Evolutionary conservation across 208 protist genomes (phyloP).

Genomic region (Endotrypanum monterogeii): DNA sequence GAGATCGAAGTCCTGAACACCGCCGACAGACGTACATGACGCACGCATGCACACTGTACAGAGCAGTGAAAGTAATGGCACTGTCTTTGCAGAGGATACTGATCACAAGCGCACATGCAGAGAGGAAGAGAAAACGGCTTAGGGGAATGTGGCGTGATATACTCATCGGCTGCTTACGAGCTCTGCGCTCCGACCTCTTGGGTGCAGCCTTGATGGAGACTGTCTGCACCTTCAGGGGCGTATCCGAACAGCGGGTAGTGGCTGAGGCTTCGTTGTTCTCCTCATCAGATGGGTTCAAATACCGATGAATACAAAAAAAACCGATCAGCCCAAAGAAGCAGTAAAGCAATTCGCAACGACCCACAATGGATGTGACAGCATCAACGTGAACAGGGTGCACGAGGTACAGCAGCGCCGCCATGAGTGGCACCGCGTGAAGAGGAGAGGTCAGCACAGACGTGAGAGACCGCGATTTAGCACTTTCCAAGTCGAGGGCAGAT

Average conservation of each 20-base stretch:
- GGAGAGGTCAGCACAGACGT: slow-evolving; percentile 14
- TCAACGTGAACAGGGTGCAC: slow-evolving; percentile 90
- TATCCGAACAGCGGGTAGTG: not conserved
- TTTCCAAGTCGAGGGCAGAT: not conserved
- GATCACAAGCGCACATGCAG: slow-evolving; percentile 10
- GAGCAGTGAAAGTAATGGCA: slow-evolving; percentile 67
- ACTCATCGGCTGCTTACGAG: not conserved
- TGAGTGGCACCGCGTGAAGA: slow-evolving; percentile 30
- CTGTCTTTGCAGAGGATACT: slow-evolving; percentile 75
- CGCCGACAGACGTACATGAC: slow-evolving; percentile 34
- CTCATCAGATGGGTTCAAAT: slow-evolving; percentile 22
- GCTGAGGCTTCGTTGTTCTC: not conserved
- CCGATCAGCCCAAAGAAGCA: slow-evolving; percentile 62
- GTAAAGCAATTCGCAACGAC: slow-evolving; percentile 75
- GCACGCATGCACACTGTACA: slow-evolving; percentile 57
- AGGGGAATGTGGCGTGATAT: slow-evolving; percentile 20
- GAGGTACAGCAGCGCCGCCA: slow-evolving; percentile 64
- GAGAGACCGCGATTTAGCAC: not conserved
- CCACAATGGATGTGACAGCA: slow-evolving; percentile 83
- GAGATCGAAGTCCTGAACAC: slow-evolving; percentile 9
- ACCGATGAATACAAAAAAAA: slow-evolving; percentile 42
- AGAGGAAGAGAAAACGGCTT: slow-evolving; percentile 38
- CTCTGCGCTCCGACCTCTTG: not conserved
- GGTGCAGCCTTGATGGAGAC: not conserved
- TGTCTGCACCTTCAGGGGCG: not conserved